Evolutionary conservation across 345 rosid species (phyloP).

Genomic region (Salix arbutifolia): DNA sequence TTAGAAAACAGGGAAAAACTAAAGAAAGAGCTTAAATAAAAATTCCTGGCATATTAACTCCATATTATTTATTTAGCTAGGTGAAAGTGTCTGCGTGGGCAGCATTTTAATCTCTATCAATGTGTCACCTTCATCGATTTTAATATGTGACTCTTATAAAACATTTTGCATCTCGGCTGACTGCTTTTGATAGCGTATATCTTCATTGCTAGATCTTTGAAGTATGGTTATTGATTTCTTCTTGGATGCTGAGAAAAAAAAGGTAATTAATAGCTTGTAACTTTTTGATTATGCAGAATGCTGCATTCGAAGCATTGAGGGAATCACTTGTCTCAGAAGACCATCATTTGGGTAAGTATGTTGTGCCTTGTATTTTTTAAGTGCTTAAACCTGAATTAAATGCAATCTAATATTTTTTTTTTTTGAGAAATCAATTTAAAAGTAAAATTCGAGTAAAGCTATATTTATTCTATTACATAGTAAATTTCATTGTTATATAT

Average conservation of each 20-base stretch:
- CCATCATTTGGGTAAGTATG: constrained; percentile 38
- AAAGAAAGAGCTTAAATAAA: not conserved
- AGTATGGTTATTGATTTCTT: not conserved
- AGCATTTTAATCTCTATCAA: not conserved
- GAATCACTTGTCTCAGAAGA: constrained; percentile 50
- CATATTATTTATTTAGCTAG: not conserved
- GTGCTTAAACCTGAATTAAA: not conserved
- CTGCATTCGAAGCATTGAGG: constrained; percentile 63
- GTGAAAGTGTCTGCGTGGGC: not conserved
- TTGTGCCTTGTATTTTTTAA: constrained; percentile 1
- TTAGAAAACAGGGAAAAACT: not conserved
- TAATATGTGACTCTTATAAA: not conserved
- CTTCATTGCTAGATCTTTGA: not conserved
- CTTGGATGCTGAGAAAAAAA: not conserved
- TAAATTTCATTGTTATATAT: too few species aligned
- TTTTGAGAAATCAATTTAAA: not conserved
- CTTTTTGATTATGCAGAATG: constrained; percentile 50
- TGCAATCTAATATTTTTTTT: not conserved
- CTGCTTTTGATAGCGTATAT: constrained; percentile 3
- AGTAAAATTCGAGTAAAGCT: not conserved
- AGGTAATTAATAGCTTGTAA: constrained; percentile 12
- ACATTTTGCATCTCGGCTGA: not conserved
- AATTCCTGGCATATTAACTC: not conserved
- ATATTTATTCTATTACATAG: too few species aligned
- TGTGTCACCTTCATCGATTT: not conserved